A percentile compares a stretch with the other conserved stretches of the same genome.
phyloP scores from a whole-genome alignment of 495 filamentous ascomycete genomes.

The Podospora pseudoanserina region DNA sequence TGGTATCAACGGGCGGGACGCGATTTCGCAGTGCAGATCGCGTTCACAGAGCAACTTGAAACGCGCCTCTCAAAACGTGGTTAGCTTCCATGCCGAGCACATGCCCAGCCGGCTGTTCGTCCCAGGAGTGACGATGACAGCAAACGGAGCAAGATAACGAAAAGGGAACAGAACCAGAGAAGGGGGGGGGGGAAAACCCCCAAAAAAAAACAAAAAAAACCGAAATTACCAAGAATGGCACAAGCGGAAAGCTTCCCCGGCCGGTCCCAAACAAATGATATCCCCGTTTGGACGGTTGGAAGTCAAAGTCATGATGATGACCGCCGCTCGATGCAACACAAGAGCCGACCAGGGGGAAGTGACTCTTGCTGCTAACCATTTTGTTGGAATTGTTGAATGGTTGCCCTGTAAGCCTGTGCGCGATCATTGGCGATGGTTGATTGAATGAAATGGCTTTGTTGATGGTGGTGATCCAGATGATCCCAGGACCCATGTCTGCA shows the following conservation, averaged over 20 bases:
- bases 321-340: background rate
- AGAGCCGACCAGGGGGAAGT: background rate
- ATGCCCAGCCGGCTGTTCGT: slow-evolving; percentile 3
- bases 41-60: background rate
- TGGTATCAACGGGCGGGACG: background rate
- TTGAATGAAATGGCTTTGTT: background rate
- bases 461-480: background rate
- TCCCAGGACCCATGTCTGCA: background rate
- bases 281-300: background rate
- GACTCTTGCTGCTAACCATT: background rate
- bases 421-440: background rate
- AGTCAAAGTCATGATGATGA: background rate
- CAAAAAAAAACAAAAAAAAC: background rate
- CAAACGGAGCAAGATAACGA: slow-evolving; percentile 2
- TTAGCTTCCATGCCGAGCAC: background rate
- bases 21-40: background rate
- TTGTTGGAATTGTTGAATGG: background rate
- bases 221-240: background rate
- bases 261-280: background rate
- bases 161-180: background rate
- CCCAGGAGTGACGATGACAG: background rate
- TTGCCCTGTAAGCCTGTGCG: background rate
- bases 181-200: too few relatives aligned
- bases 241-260: slow-evolving; percentile 2
- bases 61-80: background rate